Conservation (phyloP, 371 early-diverging fungal species). For the Encephalitozoon intestinalis region DNA sequence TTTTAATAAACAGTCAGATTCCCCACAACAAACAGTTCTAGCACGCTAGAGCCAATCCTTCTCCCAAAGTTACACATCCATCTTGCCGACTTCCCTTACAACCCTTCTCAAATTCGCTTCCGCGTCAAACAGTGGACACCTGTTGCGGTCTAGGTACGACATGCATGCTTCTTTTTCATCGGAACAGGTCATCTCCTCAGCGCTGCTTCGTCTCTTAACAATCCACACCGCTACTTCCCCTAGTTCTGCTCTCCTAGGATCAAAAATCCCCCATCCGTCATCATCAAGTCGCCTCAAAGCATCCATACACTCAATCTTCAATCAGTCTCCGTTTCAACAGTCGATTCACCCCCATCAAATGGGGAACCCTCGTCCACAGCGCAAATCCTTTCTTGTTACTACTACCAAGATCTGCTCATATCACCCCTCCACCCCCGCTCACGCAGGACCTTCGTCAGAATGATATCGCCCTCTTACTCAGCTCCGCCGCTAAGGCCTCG, state of each 20-base stretch:
- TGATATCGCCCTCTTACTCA: constrained; percentile 16
- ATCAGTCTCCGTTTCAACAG: constrained; percentile 1
- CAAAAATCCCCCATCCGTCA: not conserved
- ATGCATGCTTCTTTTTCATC: not conserved
- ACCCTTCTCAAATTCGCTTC: not conserved
- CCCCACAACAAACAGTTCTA: constrained; percentile 62
- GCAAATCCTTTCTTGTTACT: constrained; percentile 5
- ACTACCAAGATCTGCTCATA: constrained; percentile 37
- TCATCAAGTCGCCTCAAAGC: not conserved
- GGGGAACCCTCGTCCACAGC: constrained; percentile 16
- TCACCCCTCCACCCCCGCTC: constrained; percentile 3
- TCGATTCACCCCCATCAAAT: constrained; percentile 17
- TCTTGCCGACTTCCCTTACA: constrained; percentile 43
- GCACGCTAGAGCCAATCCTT: constrained; percentile 40
- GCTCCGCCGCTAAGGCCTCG: no score
- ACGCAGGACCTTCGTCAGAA: constrained; percentile 12
- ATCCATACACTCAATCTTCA: not conserved
- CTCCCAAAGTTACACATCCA: constrained; percentile 38
- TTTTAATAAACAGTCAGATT: constrained; percentile 69
- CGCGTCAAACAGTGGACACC: constrained; percentile 30
- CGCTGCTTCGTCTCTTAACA: constrained; percentile 14
- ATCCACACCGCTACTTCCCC: not conserved
- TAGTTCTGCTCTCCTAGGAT: not conserved
- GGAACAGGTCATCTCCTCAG: not conserved
- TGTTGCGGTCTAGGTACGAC: constrained; percentile 39